Base-by-base conservation (phyloP, 208 protist species). In the Leptomonas pyrrhocoris region DNA sequence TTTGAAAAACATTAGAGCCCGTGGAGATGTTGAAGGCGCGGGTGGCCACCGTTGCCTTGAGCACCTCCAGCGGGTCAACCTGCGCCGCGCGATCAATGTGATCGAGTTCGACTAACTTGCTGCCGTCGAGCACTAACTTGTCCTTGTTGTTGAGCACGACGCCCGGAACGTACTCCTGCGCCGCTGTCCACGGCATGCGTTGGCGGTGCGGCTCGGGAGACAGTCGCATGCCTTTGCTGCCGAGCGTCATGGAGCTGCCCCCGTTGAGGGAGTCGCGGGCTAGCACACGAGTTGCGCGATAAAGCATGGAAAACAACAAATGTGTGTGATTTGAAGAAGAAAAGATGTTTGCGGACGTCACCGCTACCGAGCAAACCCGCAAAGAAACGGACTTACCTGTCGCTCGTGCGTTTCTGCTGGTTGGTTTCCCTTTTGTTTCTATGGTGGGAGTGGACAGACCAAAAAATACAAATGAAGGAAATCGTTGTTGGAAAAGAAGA, bases 111-210 rank as follows among this genome's bases (percentile, higher is more conserved):
- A 95, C 75, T 16, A 96, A 73, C 71, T 90, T 74, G 48, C 79
- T 80, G 12, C 92, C 89, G 73, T 96, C 88, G 18, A 96, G 71
- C 16, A 96, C 83, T 42, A 89, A 68, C 69, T 92, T 94, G 34
- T 96, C 84, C 61, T 88, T 88, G 18, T 68, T 81, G 75, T 89
- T 82, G n/a, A 96, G 75, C 27, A 96, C 89, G 46, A 92, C 84
- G 51, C 81, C 89, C 4, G 92, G 89, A 11, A 96, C 83, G 46
- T 87, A 90, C 64, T 96, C 92, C 64, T 89, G 83, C 4, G 87
- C 75, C n/a, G 84, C 84, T 6, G 85, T 96, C 89, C 92, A 96
- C 40, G 92, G 92, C 92, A 96, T 96, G 31, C 92, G 86, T 27
- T 74, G 70, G n/a, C 92, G 82, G 61, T 94, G 92, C 4, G 92